Percentiles rank a stretch among this genome's conserved stretches.
Conservation (phyloP, 345 rosid species). For the Salix suchowensis region DNA sequence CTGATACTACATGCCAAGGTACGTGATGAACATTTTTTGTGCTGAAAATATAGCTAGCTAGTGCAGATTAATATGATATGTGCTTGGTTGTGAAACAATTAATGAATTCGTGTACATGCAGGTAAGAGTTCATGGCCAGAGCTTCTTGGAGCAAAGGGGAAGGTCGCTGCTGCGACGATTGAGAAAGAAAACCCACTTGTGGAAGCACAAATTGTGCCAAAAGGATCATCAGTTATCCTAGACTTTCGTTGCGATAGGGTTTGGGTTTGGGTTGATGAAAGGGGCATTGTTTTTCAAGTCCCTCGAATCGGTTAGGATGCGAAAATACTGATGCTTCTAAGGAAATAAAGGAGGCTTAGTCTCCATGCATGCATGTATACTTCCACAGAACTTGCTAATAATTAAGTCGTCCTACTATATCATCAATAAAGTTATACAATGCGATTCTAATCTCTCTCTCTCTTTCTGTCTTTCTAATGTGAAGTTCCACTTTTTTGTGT, state of each 20-base stretch:
- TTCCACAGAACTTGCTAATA: not conserved
- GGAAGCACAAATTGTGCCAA: not conserved
- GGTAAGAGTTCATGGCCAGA: conserved; percentile 28
- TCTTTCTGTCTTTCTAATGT: too few relatives aligned
- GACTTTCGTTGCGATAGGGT: conserved; percentile 7
- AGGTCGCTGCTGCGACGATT: not conserved
- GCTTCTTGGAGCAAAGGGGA: conserved; percentile 6
- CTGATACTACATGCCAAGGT: not conserved
- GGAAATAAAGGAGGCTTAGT: not conserved
- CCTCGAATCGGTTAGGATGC: conserved; percentile 3
- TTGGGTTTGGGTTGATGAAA: conserved; percentile 7
- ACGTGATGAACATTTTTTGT: not conserved
- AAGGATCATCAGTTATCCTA: not conserved
- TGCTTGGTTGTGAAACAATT: not conserved
- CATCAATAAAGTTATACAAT: not conserved
- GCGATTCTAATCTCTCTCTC: not conserved
- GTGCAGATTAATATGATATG: not conserved
- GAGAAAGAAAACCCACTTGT: conserved; percentile 19
- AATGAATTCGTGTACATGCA: not conserved
- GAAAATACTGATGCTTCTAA: not conserved
- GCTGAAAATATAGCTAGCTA: not conserved
- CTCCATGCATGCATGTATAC: not conserved
- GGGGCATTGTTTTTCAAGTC: not conserved
- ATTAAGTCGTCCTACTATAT: not conserved
- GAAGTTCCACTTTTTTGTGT: too few relatives aligned